These are phyloP conservation scores for Rhodosporidiobolus sp. DNA, from an alignment of 768 basidiomycete species.

Conservation along the genomic window DNA sequence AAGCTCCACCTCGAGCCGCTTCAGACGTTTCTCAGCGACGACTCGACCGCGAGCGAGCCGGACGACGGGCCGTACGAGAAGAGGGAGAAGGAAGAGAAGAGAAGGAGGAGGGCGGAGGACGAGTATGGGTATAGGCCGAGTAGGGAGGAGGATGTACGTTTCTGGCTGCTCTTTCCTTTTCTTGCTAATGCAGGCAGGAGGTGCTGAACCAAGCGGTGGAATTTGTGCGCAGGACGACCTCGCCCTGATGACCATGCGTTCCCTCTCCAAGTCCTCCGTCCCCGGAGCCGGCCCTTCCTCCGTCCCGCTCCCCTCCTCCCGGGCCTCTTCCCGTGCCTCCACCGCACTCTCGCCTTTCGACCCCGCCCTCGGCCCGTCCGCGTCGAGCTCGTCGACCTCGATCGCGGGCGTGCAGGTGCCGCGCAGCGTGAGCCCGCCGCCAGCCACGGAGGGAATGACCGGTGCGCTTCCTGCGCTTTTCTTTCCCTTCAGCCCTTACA, in stretches of 20 bases:
- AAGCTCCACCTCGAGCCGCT: background rate
- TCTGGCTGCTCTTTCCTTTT: background rate
- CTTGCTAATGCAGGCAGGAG: no score
- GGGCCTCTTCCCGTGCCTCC: background rate
- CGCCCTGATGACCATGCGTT: constrained; percentile 15
- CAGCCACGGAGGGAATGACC: constrained; percentile 24
- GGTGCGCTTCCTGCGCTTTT: no score
- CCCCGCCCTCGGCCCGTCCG: background rate
- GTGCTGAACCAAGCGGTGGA: background rate
- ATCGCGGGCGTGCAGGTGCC: background rate
- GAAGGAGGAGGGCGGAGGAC: no score
- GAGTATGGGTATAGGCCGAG: no score
- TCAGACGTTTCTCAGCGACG: no score
- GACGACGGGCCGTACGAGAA: no score
- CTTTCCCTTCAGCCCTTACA: no score
- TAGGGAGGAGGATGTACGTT: background rate
- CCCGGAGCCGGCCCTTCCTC: background rate
- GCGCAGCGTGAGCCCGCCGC: background rate
- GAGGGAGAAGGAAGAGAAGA: no score
- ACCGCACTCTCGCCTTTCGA: background rate
- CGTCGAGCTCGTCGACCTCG: background rate
- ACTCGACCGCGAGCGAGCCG: no score
- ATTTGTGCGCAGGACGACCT: constrained; percentile 3
- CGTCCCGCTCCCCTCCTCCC: background rate
- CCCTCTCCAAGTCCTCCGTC: background rate